These are phyloP conservation scores for Sclerotinia minor DNA, from an alignment of 2,329 filamentous ascomycete genomes.

Conservation along the genomic window DNA sequence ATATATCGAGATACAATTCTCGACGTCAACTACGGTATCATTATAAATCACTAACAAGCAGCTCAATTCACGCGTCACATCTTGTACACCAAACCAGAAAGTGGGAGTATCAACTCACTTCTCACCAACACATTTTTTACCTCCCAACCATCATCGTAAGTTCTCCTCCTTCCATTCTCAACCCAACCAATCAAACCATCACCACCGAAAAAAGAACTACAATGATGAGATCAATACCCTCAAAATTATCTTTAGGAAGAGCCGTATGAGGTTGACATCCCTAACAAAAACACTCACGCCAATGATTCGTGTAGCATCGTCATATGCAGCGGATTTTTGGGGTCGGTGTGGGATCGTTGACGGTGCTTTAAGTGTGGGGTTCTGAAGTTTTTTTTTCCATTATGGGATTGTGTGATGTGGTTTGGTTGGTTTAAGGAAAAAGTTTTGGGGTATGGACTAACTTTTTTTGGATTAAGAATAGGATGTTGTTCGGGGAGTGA, in stretches of 20 bases:
- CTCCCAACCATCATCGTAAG: conserved; percentile 14
- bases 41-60: background rate
- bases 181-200: background rate
- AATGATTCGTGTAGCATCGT: conserved; percentile 35
- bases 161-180: background rate
- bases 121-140: background rate
- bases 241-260: conserved; percentile 40
- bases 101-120: background rate
- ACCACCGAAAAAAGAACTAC: conserved; percentile 23
- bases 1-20: background rate
- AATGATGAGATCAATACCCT: conserved; percentile 40
- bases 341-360: conserved; percentile 30
- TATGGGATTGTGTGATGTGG: conserved; percentile 3
- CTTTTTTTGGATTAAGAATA: background rate
- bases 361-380: conserved; percentile 40
- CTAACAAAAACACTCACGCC: conserved; percentile 23
- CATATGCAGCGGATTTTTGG: conserved; percentile 36
- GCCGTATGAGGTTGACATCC: conserved; percentile 38
- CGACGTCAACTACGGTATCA: background rate
- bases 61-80: background rate
- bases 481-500: background rate
- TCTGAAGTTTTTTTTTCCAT: conserved; percentile 29
- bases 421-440: background rate
- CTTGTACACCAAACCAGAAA: background rate
- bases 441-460: background rate